These are phyloP conservation scores for Polytrichum commune DNA, from an alignment of 225 moss, liverwort and hornwort genomes.

Conservation along the genomic window DNA sequence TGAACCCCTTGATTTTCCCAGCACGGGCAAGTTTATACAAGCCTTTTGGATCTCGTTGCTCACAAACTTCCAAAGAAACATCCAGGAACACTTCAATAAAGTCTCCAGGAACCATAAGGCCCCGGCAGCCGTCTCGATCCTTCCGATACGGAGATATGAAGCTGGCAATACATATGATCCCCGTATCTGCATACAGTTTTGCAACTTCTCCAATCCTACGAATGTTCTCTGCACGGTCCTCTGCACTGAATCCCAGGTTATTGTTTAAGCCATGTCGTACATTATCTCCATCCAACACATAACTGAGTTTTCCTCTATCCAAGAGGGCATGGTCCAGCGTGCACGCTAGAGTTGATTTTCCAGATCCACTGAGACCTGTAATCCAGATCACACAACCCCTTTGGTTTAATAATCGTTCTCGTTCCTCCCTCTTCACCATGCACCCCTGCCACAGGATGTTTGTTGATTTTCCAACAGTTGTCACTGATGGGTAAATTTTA, in stretches of 20 bases:
- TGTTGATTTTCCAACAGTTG: constrained; percentile 43
- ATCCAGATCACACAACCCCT: constrained; percentile 73
- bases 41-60: constrained; percentile 55
- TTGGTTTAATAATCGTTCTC: constrained; percentile 41
- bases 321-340: constrained; percentile 52
- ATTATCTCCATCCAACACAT: constrained; percentile 70
- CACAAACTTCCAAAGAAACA: constrained; percentile 56
- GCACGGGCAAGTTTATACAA: constrained; percentile 67
- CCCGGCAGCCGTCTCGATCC: constrained; percentile 52
- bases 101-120: constrained; percentile 33
- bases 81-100: constrained; percentile 76
- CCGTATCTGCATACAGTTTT: constrained; percentile 59
- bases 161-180: constrained; percentile 61
- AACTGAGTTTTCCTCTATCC: constrained; percentile 50
- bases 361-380: constrained; percentile 62
- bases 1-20: constrained; percentile 69
- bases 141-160: constrained; percentile 64
- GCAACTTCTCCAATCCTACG: constrained; percentile 66
- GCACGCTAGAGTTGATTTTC: constrained; percentile 64
- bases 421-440: constrained; percentile 41
- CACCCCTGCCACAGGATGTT: constrained; percentile 56
- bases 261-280: constrained; percentile 61
- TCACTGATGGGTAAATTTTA: constrained; percentile 28
- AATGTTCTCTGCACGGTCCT: constrained; percentile 60
- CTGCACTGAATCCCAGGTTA: constrained; percentile 53